phyloP scores from a whole-genome alignment of 1,139 yeast genomes.

The Suhomyces maxii region DNA sequence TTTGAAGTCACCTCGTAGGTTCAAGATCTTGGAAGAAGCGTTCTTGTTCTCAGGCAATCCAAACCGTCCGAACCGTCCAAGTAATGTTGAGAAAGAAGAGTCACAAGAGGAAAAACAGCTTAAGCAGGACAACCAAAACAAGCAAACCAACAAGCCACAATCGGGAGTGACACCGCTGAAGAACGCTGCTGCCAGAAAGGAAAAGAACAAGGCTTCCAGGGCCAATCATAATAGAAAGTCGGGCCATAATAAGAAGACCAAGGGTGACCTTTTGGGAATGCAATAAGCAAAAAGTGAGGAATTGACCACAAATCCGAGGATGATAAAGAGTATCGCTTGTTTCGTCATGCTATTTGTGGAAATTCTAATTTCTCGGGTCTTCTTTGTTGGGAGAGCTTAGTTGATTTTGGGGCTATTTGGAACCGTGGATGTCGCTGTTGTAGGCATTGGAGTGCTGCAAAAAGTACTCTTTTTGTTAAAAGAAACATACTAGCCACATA shows the following conservation, averaged over 20 bases:
- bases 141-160: background rate
- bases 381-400: no score
- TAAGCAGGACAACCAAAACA: background rate
- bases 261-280: constrained; percentile 22
- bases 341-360: no score
- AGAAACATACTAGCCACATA: no score
- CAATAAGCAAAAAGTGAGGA: constrained; percentile 4
- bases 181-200: constrained; percentile 42
- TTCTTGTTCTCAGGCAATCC: constrained; percentile 49
- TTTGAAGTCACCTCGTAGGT: constrained; percentile 61
- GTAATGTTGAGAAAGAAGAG: background rate
- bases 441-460: no score
- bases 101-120: background rate
- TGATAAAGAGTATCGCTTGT: no score
- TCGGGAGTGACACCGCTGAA: constrained; percentile 8
- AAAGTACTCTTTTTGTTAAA: no score
- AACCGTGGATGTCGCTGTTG: no score
- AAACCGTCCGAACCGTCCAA: constrained; percentile 15
- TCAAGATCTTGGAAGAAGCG: constrained; percentile 60
- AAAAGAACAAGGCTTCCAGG: constrained; percentile 53
- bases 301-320: no score
- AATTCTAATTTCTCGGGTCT: no score
- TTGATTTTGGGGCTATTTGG: no score
- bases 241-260: constrained; percentile 56
- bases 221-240: constrained; percentile 67